Evolutionary conservation across 2,329 filamentous ascomycete genomes (phyloP), one percentile per base, ranked within the genome.

Genomic region (Sarocladium kiliense): DNA sequence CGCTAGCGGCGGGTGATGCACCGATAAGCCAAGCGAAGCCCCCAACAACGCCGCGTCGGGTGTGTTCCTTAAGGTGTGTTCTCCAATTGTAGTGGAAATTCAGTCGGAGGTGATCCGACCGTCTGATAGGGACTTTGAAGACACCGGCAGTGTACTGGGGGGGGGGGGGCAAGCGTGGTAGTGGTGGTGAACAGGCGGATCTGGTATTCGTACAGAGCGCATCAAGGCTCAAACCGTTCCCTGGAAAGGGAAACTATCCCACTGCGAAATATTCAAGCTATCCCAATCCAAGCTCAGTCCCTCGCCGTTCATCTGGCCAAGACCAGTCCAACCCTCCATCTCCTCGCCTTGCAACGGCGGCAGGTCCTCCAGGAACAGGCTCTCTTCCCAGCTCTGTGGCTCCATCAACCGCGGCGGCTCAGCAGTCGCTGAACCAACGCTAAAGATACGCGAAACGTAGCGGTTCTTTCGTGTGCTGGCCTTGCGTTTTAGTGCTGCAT

Each of bases 401-500:
- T 51, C 47, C 27, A 36, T 21, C n/a, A 51, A 11, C n/a, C 16
- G 23, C 18, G 47, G 47, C 21, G 47, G 47, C 18, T 51, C 47
- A 19, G 47, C 47, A 12, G 47, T 51, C 10, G 47, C 47, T 25
- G 47, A 51, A 7, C 47, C 56, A 2, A 65, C 57, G 6, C 62
- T 60, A 25, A 68, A 64, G 2, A 68, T 51, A 32, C 60, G 63
- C 32, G 60, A 62, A 3, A 68, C 64, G n/a, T 66, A 68, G 32
- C 59, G 59, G 23, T 62, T 66, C 34, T 63, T 56, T 3, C 64
- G 59, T 10, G 58, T 59, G 6, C 58, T 55, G 3, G 59, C 58
- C 10, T 58, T 54, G 37, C 61, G 61, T 39, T 63, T 57, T 0
- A 70, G 57, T 74, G 72, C 51, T 74, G 77, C 77, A 10, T 72